A percentile compares a stretch with the other conserved stretches of the same genome.
phyloP scores from a whole-genome alignment of 2,329 filamentous ascomycete genomes.

The Calonectria henricotiae region DNA sequence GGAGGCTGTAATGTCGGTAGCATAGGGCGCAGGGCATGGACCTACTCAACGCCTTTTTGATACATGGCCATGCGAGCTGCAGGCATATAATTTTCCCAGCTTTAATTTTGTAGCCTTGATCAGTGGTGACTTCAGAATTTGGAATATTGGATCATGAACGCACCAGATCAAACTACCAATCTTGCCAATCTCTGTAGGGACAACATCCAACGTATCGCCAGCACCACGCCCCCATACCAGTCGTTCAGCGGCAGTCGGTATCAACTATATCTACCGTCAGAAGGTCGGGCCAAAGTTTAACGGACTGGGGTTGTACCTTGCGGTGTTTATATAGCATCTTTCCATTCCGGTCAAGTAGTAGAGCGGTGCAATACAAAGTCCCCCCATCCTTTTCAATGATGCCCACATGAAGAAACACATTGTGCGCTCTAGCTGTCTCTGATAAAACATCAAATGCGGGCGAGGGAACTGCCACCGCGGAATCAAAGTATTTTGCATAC shows the following conservation, averaged over 20 bases:
- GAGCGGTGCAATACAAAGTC: constrained; percentile 11
- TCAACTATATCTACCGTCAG: neutral
- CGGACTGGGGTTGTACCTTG: neutral
- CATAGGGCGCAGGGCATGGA: no score
- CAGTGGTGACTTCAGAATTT: neutral
- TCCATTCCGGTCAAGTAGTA: constrained; percentile 13
- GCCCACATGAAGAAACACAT: constrained; percentile 3
- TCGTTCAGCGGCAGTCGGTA: constrained; percentile 7
- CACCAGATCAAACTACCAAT: constrained; percentile 16
- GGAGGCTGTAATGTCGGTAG: no score
- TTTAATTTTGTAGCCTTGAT: neutral
- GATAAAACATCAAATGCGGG: constrained; percentile 12
- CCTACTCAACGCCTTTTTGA: constrained; percentile 17
- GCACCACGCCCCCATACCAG: constrained; percentile 17
- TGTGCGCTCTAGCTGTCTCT: constrained; percentile 4
- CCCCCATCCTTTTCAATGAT: constrained; percentile 16
- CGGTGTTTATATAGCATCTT: constrained; percentile 8
- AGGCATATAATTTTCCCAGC: constrained; percentile 23
- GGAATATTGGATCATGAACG: neutral
- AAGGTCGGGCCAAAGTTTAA: no score
- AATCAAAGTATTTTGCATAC: constrained; percentile 17
- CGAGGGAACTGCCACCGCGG: constrained; percentile 3
- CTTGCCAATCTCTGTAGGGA: constrained; percentile 7
- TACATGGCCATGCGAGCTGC: constrained; percentile 19
- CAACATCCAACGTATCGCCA: neutral